A percentile compares a stretch with the other conserved stretches of the same genome.
Conservation (phyloP, 2,329 filamentous ascomycete genomes). For the Trichophyton mentagrophytes region DNA sequence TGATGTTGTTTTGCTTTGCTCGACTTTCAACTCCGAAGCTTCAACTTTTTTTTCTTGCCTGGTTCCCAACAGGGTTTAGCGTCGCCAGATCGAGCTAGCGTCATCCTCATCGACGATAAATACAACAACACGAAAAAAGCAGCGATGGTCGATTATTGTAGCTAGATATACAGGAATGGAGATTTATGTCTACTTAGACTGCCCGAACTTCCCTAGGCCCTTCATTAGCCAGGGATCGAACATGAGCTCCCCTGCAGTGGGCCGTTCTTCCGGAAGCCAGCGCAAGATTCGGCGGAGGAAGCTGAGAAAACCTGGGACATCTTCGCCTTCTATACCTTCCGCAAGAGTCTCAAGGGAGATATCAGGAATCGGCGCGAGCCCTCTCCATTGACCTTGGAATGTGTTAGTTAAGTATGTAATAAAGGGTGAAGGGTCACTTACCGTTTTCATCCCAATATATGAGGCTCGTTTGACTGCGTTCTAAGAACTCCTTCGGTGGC, state of each 20-base stretch:
- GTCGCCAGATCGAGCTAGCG: background rate
- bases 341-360: conserved; percentile 4
- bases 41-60: background rate
- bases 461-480: conserved; percentile 13
- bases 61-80: background rate
- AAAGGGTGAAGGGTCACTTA: background rate
- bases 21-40: background rate
- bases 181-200: background rate
- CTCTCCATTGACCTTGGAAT: conserved; percentile 8
- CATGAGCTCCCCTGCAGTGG: conserved; percentile 12
- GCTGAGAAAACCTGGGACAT: conserved; percentile 16
- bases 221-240: conserved; percentile 12
- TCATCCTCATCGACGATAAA: background rate
- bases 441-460: conserved; percentile 19
- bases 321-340: conserved; percentile 13
- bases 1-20: background rate
- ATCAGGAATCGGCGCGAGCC: conserved; percentile 9
- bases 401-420: conserved; percentile 1
- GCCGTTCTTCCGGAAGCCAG: conserved; percentile 16
- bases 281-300: conserved; percentile 13
- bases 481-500: conserved; percentile 12
- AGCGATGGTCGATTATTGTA: background rate
- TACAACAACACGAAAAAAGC: background rate
- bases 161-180: background rate
- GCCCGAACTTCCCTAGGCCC: background rate